A percentile compares a stretch with the other conserved stretches of the same genome.
These are phyloP conservation scores for Talaromyces sp. DNA, from an alignment of 2,329 filamentous ascomycete species.

Conservation along the genomic window DNA sequence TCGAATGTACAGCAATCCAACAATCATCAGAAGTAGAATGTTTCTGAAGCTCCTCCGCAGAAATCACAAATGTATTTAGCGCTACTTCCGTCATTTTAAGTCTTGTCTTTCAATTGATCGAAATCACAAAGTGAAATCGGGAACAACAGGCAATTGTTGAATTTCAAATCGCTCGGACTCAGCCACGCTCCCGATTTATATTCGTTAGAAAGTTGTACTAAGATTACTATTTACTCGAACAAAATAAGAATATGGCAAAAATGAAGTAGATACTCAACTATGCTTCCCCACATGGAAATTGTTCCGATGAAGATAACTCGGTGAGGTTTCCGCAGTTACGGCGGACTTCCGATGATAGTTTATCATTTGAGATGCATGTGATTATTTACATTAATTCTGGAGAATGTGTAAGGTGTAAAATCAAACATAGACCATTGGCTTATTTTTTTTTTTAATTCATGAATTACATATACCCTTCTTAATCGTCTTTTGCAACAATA, in stretches of 20 bases:
- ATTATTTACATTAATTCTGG: no score
- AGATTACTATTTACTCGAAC: background rate
- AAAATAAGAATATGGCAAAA: background rate
- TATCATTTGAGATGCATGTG: background rate
- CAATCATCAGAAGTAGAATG: conserved; percentile 1
- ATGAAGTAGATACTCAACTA: background rate
- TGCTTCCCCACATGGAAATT: background rate
- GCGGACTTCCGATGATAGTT: background rate
- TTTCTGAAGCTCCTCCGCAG: conserved; percentile 3
- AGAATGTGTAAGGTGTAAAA: no score
- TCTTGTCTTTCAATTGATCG: background rate
- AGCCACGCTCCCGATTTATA: background rate
- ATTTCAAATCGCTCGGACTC: background rate
- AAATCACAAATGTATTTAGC: background rate
- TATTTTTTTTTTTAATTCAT: background rate
- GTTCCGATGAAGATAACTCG: no score
- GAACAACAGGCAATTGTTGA: background rate
- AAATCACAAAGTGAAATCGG: background rate
- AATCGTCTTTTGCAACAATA: background rate
- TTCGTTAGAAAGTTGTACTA: background rate
- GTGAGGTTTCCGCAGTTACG: background rate
- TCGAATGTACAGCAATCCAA: conserved; percentile 58
- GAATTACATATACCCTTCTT: background rate
- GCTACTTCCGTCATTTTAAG: background rate
- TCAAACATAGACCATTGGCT: no score